A percentile compares a stretch with the other conserved stretches of the same genome.
phyloP scores from a whole-genome alignment of 345 rosid species.

The Boechera divaricarpa region DNA sequence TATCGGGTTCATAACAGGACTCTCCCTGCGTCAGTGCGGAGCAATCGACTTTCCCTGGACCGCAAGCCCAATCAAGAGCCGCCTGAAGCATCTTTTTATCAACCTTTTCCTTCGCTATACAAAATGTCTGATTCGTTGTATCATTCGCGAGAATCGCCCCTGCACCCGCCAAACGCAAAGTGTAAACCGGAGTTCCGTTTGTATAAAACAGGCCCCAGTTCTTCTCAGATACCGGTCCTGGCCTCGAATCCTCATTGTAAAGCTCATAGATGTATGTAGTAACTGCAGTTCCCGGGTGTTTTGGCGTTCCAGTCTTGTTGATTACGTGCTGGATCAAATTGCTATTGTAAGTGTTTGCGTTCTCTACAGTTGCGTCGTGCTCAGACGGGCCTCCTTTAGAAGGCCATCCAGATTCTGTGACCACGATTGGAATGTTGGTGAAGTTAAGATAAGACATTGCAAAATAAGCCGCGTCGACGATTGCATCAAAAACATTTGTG shows the following conservation, averaged over 20 bases:
- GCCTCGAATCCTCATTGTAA: constrained; percentile 85
- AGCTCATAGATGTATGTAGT: constrained; percentile 94
- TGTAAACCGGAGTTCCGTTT: constrained; percentile 71
- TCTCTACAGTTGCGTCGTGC: constrained; percentile 74
- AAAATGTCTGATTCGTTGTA: constrained; percentile 95
- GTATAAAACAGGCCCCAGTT: constrained; percentile 95
- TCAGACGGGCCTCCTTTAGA: constrained; percentile 84
- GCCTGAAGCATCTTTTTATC: constrained; percentile 96
- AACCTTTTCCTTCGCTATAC: constrained; percentile 71
- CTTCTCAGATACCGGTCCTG: constrained; percentile 74
- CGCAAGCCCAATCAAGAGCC: constrained; percentile 99
- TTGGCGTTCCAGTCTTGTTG: constrained; percentile 93
- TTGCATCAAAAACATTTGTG: constrained; percentile 91
- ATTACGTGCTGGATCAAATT: constrained; percentile 89
- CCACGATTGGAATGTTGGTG: constrained; percentile 81
- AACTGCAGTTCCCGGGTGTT: constrained; percentile 74
- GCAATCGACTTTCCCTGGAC: constrained; percentile 99
- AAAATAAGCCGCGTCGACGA: constrained; percentile 92
- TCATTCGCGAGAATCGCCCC: constrained; percentile 89
- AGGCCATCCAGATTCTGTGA: constrained; percentile 96
- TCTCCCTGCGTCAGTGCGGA: constrained; percentile 77
- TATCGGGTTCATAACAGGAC: constrained; percentile 82
- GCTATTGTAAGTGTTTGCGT: constrained; percentile 93
- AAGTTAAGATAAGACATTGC: constrained; percentile 83
- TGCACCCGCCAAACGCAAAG: constrained; percentile 75